Evolutionary conservation across 192 early-diverging fungal genomes (phyloP).

Genomic region (Phycomyces nitens): DNA sequence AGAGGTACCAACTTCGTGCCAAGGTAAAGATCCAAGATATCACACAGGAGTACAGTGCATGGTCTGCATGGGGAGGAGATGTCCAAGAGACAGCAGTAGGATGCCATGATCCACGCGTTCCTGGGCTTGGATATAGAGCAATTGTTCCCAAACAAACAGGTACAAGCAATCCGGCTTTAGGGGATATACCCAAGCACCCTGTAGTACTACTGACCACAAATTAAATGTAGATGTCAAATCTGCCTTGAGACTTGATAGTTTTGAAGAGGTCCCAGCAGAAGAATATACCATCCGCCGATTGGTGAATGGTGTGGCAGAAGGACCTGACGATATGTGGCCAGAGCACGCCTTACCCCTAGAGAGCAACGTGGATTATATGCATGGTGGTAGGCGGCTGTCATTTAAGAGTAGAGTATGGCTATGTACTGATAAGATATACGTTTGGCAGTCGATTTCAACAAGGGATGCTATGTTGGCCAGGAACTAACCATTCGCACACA

Average conservation of each 20-base stretch:
- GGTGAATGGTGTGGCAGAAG: conserved; percentile 88
- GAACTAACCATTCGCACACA: conserved; percentile 97
- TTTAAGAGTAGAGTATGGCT: no score
- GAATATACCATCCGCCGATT: conserved; percentile 78
- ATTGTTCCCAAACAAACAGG: not conserved
- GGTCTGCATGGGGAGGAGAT: conserved; percentile 68
- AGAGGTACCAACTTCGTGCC: conserved; percentile 74
- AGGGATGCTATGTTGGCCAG: conserved; percentile 98
- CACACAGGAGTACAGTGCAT: conserved; percentile 59
- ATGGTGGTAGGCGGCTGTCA: conserved; percentile 76
- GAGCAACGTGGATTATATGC: conserved; percentile 88
- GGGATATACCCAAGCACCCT: no score
- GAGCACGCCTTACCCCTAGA: conserved; percentile 81
- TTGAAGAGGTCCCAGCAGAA: conserved; percentile 45
- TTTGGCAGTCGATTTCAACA: conserved; percentile 92
- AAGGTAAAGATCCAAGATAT: conserved; percentile 71
- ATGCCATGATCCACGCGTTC: conserved; percentile 35
- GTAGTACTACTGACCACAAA: no score
- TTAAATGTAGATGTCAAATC: not conserved
- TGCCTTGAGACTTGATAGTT: conserved; percentile 27
- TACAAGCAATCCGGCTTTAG: not conserved
- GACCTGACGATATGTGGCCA: conserved; percentile 71
- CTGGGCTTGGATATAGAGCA: conserved; percentile 29
- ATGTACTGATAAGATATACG: no score
- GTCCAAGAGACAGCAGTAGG: conserved; percentile 41